Evolutionary conservation across 2,329 filamentous ascomycete species (phyloP).

Genomic region (Nothophaeocryptopus gaeumannii): DNA sequence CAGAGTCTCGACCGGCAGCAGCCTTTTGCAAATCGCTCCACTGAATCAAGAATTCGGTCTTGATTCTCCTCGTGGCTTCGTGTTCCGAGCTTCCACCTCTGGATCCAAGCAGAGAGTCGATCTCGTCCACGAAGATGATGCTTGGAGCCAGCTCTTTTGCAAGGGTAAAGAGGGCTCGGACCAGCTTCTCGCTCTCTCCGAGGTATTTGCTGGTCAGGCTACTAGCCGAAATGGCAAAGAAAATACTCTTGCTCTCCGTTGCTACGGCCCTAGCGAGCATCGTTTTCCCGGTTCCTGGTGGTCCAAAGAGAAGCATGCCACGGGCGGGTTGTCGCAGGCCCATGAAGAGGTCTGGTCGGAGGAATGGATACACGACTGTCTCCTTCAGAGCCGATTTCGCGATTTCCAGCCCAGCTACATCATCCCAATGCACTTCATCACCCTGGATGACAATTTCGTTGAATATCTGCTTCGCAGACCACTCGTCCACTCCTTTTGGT

Average conservation of each 20-base stretch:
- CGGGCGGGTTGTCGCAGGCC: slow-evolving; percentile 88
- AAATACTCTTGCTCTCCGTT: slow-evolving; percentile 90
- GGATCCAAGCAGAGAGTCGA: slow-evolving; percentile 86
- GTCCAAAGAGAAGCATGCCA: slow-evolving; percentile 94
- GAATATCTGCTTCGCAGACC: slow-evolving; percentile 83
- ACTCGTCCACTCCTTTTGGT: slow-evolving; percentile 76
- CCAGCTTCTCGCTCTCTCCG: slow-evolving; percentile 93
- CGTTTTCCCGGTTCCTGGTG: slow-evolving; percentile 96
- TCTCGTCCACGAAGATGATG: slow-evolving; percentile 98
- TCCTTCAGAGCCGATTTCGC: slow-evolving; percentile 92
- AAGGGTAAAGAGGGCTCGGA: slow-evolving; percentile 85
- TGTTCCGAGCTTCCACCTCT: slow-evolving; percentile 82
- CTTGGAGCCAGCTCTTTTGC: slow-evolving; percentile 85
- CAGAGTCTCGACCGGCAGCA: slow-evolving; percentile 75
- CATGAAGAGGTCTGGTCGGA: slow-evolving; percentile 93
- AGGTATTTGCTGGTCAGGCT: slow-evolving; percentile 94
- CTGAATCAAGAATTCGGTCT: slow-evolving; percentile 96
- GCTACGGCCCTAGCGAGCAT: slow-evolving; percentile 95
- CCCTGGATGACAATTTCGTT: slow-evolving; percentile 95
- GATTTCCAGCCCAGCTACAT: slow-evolving; percentile 84
- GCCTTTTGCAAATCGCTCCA: slow-evolving; percentile 94
- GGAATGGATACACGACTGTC: slow-evolving; percentile 93
- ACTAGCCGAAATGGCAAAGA: slow-evolving; percentile 94
- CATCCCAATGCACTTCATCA: slow-evolving; percentile 91
- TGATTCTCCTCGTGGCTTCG: slow-evolving; percentile 88